Evolutionary conservation across 352 stramenopile genomes (phyloP).

Genomic region (Pythium brachiatum): DNA sequence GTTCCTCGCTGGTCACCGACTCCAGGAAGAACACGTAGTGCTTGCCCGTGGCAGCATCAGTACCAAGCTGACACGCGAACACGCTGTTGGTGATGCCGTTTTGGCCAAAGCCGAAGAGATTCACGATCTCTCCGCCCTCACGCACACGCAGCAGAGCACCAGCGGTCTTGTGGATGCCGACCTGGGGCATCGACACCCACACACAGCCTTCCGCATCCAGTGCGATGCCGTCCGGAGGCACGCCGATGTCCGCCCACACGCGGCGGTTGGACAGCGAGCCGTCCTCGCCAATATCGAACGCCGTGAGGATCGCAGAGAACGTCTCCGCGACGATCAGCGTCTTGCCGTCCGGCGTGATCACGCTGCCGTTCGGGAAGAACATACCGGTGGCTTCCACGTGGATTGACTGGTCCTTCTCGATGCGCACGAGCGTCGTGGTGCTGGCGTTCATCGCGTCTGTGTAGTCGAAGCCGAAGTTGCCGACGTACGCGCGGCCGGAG

Average conservation of each 20-base stretch:
- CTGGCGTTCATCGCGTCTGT: slow-evolving; percentile 28
- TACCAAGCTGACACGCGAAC: slow-evolving; percentile 63
- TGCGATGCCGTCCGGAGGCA: slow-evolving; percentile 55
- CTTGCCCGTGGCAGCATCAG: slow-evolving; percentile 38
- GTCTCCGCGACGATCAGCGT: slow-evolving; percentile 72
- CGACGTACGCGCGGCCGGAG: slow-evolving; percentile 44
- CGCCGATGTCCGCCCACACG: slow-evolving; percentile 52
- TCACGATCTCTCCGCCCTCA: slow-evolving; percentile 52
- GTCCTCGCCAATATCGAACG: slow-evolving; percentile 57
- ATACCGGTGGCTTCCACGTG: slow-evolving; percentile 53
- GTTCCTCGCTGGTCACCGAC: slow-evolving; percentile 36
- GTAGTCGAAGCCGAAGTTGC: slow-evolving; percentile 67
- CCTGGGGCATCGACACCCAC: slow-evolving; percentile 52
- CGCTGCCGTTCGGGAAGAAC: slow-evolving; percentile 69
- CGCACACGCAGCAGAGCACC: slow-evolving; percentile 52
- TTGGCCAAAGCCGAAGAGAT: slow-evolving; percentile 52
- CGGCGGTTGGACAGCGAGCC: slow-evolving; percentile 46
- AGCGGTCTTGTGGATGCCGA: slow-evolving; percentile 43
- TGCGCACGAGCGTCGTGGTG: slow-evolving; percentile 52
- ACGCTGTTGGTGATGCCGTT: slow-evolving; percentile 54
- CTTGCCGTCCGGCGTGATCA: slow-evolving; percentile 71
- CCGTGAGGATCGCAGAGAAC: slow-evolving; percentile 46
- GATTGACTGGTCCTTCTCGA: slow-evolving; percentile 41
- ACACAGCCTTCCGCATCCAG: slow-evolving; percentile 67
- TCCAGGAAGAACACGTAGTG: slow-evolving; percentile 68